Base-by-base conservation (phyloP, 192 early-diverging fungal species). In the Gigaspora rosea region DNA sequence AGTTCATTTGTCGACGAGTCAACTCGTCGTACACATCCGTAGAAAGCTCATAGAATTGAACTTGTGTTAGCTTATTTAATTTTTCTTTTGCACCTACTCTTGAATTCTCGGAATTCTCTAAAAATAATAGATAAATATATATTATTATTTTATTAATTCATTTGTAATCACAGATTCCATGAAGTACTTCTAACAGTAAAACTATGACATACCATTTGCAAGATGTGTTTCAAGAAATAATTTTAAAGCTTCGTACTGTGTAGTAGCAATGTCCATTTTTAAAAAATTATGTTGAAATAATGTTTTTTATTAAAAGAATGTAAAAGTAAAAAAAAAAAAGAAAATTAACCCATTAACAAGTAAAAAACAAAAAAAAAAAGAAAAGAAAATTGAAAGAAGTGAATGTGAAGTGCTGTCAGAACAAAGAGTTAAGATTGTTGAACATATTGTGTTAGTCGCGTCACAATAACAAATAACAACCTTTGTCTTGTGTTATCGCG, bases 21-120 rank as follows among this genome's bases (percentile, higher is more conserved):
- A 97, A 87, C 80, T 99, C 97, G 83, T 99, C 97, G 82, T 93
- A 96, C 10, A 99, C 96, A 83, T 99, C 96, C 3, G 93, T 96
- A 36, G 92, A 88, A 22, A 99, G 88, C 80, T 98, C 97, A 77
- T 93, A 89, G 83, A 98, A 95, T 82, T 99, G 96, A 72, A 88
- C 87, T 59, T 90, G 87, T 47, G 91, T 87, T 33, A 97, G 84
- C 54, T 91, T 86, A 13, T 88, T 87, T 12, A 99, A 84, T 80
- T 97, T 98, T 59, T 94, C 91, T 72, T 90, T 78, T 6, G 90
- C 89, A 36, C 78, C 79, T 41, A 76, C 75, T 63, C 90, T 77
- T 77, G 83, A 82, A 49, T 80, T 79, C 50, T 78, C 78, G 41
- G 77, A 64, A 63, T 82, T 79, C 69, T 85, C 84, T 86, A 81